These are phyloP conservation scores for Sarcodon aspratus DNA, from an alignment of 768 basidiomycete genomes.

Conservation along the genomic window DNA sequence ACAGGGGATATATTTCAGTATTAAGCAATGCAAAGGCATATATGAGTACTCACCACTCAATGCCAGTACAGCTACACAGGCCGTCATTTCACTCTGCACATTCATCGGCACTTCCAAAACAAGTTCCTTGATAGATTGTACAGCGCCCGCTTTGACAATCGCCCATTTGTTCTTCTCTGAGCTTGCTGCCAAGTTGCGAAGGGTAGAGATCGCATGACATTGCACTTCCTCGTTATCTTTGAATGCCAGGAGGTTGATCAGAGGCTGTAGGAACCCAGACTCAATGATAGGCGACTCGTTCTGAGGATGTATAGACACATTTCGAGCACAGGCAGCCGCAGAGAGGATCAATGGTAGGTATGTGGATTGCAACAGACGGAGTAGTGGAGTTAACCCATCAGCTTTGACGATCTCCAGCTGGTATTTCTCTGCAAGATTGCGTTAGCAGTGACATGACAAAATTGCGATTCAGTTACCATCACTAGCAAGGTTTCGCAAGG, in stretches of 20 bases:
- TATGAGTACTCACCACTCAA: conserved; percentile 64
- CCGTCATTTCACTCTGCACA: conserved; percentile 99
- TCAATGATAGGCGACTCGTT: conserved; percentile 99
- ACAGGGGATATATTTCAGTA: conserved; percentile 3
- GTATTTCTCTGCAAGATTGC: conserved; percentile 78
- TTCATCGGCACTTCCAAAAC: conserved; percentile 91
- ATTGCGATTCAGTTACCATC: conserved; percentile 51
- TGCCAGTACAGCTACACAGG: conserved; percentile 93
- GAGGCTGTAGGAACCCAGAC: conserved; percentile 89
- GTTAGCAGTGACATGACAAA: neutral
- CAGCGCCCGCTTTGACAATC: conserved; percentile 95
- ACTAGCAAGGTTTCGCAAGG: conserved; percentile 91
- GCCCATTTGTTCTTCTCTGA: conserved; percentile 98
- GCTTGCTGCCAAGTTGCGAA: conserved; percentile 92
- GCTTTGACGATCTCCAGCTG: conserved; percentile 97
- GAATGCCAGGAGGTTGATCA: conserved; percentile 93
- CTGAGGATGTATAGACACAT: conserved; percentile 96
- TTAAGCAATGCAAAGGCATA: neutral
- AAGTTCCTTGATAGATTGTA: conserved; percentile 93
- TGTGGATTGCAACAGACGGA: conserved; percentile 90
- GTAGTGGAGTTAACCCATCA: conserved; percentile 82
- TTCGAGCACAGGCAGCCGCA: conserved; percentile 96
- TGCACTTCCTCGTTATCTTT: conserved; percentile 99
- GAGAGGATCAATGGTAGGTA: conserved; percentile 97
- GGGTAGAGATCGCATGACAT: conserved; percentile 96